Percentiles rank a stretch among this genome's conserved stretches.
Conservation (phyloP, 73 alveolate genomes). For the Stentor roeselii region DNA sequence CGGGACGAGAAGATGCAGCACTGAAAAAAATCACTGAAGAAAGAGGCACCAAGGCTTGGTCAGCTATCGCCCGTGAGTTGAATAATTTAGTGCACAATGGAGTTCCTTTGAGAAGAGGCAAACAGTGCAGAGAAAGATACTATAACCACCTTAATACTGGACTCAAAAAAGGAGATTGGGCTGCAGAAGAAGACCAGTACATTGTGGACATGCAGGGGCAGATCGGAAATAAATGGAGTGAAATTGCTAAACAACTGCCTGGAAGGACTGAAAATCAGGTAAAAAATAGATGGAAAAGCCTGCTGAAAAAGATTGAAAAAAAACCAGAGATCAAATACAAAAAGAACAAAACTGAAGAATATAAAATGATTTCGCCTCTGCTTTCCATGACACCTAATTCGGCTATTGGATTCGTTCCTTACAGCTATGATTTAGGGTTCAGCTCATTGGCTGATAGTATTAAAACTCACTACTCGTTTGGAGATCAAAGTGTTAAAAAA, state of each 20-base stretch:
- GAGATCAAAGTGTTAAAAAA: background rate
- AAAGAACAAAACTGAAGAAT: background rate
- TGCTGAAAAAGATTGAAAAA: background rate
- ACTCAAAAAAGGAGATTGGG: constrained; percentile 72
- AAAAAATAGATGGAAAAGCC: constrained; percentile 63
- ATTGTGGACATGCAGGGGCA: constrained; percentile 63
- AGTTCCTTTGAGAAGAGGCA: constrained; percentile 54
- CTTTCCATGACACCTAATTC: background rate
- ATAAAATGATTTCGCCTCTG: background rate
- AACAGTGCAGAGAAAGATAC: constrained; percentile 87
- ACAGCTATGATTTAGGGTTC: constrained; percentile 12
- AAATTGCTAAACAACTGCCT: constrained; percentile 58
- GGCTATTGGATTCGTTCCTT: constrained; percentile 4
- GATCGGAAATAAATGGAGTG: constrained; percentile 85
- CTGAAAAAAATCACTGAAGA: constrained; percentile 2
- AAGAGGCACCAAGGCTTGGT: constrained; percentile 36
- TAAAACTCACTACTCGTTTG: background rate
- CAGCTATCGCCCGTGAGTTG: constrained; percentile 42
- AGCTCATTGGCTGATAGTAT: background rate
- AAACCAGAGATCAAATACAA: constrained; percentile 5
- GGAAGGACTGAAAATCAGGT: constrained; percentile 86
- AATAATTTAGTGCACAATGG: constrained; percentile 35
- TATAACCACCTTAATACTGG: constrained; percentile 73
- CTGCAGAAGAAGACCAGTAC: constrained; percentile 68
- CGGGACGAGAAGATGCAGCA: constrained; percentile 33